A percentile compares a stretch with the other conserved stretches of the same genome.
Conservation (phyloP, 2,329 filamentous ascomycete genomes). For the Plectosphaerella sp. region DNA sequence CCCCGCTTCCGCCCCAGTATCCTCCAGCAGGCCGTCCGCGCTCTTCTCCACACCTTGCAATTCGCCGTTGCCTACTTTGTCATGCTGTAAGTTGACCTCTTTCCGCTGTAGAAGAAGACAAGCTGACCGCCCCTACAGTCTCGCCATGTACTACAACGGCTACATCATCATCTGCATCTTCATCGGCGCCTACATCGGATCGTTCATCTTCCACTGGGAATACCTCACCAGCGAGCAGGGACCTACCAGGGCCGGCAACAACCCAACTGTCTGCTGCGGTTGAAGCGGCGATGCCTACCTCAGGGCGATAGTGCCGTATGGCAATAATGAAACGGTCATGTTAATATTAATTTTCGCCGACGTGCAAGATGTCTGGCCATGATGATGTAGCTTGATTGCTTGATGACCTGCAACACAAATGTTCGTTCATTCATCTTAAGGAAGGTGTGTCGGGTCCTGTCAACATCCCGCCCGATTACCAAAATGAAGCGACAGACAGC, state of each 20-base stretch:
- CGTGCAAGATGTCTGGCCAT: no score
- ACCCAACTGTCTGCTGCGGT: conserved; percentile 1
- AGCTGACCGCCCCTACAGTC: conserved; percentile 15
- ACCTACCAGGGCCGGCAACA: not conserved
- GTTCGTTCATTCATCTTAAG: no score
- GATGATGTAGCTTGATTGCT: no score
- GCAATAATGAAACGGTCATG: no score
- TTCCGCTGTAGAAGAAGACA: no score
- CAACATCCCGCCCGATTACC: no score
- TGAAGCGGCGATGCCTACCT: not conserved
- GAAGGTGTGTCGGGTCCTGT: no score
- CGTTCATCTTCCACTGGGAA: conserved; percentile 73
- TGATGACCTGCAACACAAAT: no score
- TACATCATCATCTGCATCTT: conserved; percentile 81
- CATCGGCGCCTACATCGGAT: conserved; percentile 68
- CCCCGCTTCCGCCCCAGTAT: conserved; percentile 51
- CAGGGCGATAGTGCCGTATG: not conserved
- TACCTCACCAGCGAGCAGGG: conserved; percentile 7
- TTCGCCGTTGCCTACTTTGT: conserved; percentile 75
- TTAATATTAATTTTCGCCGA: no score
- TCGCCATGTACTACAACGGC: conserved; percentile 60
- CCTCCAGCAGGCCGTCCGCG: conserved; percentile 62
- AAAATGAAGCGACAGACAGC: no score
- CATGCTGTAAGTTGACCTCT: conserved; percentile 52
- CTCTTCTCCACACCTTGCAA: conserved; percentile 63